phyloP scores from a whole-genome alignment of 225 moss, liverwort and hornwort genomes.

The Thuidium tamariscinum region DNA sequence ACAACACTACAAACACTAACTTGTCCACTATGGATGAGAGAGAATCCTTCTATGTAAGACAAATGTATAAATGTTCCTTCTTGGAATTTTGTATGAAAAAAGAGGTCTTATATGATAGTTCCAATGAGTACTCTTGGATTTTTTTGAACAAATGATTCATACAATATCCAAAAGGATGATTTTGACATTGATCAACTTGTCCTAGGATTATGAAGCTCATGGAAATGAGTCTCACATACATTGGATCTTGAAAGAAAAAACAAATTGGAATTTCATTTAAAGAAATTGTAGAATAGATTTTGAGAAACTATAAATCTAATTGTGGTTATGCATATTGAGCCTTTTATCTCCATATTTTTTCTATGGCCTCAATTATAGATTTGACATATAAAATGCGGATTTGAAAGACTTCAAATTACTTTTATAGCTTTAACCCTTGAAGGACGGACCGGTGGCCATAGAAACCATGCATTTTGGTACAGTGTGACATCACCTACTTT shows the following conservation, averaged over 20 bases:
- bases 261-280: not conserved
- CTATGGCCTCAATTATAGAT: too few relatives aligned
- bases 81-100: not conserved
- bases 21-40: too few relatives aligned
- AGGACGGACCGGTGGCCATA: too few relatives aligned
- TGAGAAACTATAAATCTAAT: accelerated
- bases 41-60: not conserved
- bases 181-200: accelerated
- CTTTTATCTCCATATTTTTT: too few relatives aligned
- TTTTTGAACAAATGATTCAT: not conserved
- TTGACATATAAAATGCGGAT: too few relatives aligned
- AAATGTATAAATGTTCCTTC: accelerated
- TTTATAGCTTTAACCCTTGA: too few relatives aligned
- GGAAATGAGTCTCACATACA: not conserved
- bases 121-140: not conserved
- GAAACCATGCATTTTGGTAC: too few relatives aligned
- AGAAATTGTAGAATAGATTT: not conserved
- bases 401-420: not conserved
- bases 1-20: accelerated
- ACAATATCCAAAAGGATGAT: accelerated
- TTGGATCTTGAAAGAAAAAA: not conserved
- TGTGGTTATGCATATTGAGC: accelerated
- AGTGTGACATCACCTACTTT: too few relatives aligned
- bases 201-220: not conserved
- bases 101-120: not conserved